phyloP scores from a whole-genome alignment of 306 rosid species.

The Urtica urens region DNA sequence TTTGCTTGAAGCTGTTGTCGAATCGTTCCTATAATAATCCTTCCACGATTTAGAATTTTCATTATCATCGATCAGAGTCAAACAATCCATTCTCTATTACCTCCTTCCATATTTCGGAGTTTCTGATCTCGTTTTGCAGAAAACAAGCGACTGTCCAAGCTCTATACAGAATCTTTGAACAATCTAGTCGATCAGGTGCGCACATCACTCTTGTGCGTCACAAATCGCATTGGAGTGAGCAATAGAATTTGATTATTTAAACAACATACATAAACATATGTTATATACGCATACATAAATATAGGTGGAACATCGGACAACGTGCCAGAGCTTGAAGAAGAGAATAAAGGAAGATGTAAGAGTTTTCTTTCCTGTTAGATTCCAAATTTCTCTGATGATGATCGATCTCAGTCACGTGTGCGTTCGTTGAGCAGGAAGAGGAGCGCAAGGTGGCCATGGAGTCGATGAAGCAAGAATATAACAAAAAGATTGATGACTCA shows the following conservation, averaged over 20 bases:
- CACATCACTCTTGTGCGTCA: background rate
- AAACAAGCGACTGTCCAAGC: constrained; percentile 37
- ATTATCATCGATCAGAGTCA: too few species aligned
- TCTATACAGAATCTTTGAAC: constrained; percentile 36
- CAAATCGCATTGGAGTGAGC: background rate
- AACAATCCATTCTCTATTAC: too few species aligned
- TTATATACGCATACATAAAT: too few species aligned
- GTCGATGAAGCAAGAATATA: constrained; percentile 40
- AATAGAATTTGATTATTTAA: too few species aligned
- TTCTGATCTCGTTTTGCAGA: constrained; percentile 54
- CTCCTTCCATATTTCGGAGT: too few species aligned
- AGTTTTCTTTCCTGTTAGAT: background rate
- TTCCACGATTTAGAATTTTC: too few species aligned
- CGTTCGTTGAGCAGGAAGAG: constrained; percentile 17
- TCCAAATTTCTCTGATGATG: background rate
- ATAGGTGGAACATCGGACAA: constrained; percentile 49
- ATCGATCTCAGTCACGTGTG: background rate
- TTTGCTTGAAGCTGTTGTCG: too few species aligned
- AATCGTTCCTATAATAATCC: too few species aligned
- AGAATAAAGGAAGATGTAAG: constrained; percentile 37
- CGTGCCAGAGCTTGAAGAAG: constrained; percentile 37
- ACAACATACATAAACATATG: background rate
- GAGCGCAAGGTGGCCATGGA: constrained; percentile 30
- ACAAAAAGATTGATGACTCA: constrained; percentile 28
- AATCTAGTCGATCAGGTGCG: constrained; percentile 49